These are phyloP conservation scores for Metschnikowia kofuensis DNA, from an alignment of 805 yeast genomes.

Conservation along the genomic window DNA sequence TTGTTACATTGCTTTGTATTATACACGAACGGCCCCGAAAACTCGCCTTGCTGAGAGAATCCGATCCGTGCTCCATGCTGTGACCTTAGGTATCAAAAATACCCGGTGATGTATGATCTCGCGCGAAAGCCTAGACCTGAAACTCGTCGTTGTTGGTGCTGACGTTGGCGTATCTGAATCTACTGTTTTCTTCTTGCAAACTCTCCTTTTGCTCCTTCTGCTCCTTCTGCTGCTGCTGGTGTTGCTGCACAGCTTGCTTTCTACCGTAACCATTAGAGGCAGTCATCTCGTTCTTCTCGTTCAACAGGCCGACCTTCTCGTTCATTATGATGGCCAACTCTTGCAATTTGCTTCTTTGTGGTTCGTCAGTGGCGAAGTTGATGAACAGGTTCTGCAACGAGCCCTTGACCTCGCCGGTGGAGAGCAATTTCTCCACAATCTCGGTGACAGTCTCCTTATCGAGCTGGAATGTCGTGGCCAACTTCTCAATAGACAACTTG, in stretches of 20 bases:
- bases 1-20: constrained; percentile 1
- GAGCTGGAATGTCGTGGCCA: constrained; percentile 67
- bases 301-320: constrained; percentile 72
- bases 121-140: constrained; percentile 20
- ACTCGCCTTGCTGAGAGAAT: neutral
- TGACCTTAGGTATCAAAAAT: neutral
- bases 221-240: constrained; percentile 32
- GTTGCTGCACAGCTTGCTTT: constrained; percentile 38
- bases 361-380: constrained; percentile 64
- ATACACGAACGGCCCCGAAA: constrained; percentile 2
- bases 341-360: constrained; percentile 80
- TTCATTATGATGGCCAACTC: constrained; percentile 81
- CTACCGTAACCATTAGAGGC: constrained; percentile 69
- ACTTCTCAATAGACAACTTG: constrained; percentile 64
- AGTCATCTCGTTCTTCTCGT: constrained; percentile 82
- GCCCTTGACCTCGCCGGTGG: constrained; percentile 74
- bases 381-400: constrained; percentile 65
- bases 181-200: constrained; percentile 37
- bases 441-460: constrained; percentile 53
- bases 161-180: constrained; percentile 44
- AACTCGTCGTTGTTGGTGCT: constrained; percentile 44
- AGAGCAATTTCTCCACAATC: constrained; percentile 71
- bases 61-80: constrained; percentile 7
- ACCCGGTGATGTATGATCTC: neutral
- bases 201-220: constrained; percentile 30